Base-by-base conservation (phyloP, 139 green algal genomes). In the Closterium sp. region DNA sequence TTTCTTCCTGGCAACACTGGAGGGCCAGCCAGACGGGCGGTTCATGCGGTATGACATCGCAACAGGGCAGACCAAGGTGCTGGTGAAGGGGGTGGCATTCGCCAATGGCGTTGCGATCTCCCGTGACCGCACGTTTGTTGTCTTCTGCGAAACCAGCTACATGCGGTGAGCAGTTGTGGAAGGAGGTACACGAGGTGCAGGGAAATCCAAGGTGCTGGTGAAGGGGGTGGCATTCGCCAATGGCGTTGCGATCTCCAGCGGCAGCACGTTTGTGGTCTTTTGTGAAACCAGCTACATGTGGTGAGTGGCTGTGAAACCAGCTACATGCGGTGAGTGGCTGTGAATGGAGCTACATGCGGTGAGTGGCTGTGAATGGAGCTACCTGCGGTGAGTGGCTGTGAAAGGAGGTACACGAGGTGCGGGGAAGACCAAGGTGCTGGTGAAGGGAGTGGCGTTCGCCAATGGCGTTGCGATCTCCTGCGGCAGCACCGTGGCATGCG, bases 81-180 rank as follows among this genome's bases (percentile, higher is more conserved):
- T 97, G 2, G 89, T 92, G 21, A 89, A 90, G 31, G 94, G 87
- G 9, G 70, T 97, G 24, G 96, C 91, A 91, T 98, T 96, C 88
- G 95, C 97, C 31, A 98, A 98, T 88, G 97, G 97, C 11, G 97
- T 98, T 21, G 96, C 96, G 19, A 88, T 98, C 73, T 93, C 95
- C 5, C 88, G 89, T 13, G 96, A 97, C 62, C 94, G 95, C 38
- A 94, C 89, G 0, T 97, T 94, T 87, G 92, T 98, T 3, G 89
- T 96, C 22, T 94, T 97, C 2, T 94, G 87, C 1, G 96, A 97
- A 86, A 96, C 90, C 13, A 89, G 70, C 70, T 28, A 91, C 31
- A 34, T 87, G n/a, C 85, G 92, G 92, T 94, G 34, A 87, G 79
- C 9, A 13, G 10, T 2, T 19, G 45, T 38, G 32, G 3, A 7